Percentiles rank a stretch among this genome's conserved stretches.
These are phyloP conservation scores for Russula brevipes DNA, from an alignment of 768 basidiomycete genomes.

Conservation along the genomic window DNA sequence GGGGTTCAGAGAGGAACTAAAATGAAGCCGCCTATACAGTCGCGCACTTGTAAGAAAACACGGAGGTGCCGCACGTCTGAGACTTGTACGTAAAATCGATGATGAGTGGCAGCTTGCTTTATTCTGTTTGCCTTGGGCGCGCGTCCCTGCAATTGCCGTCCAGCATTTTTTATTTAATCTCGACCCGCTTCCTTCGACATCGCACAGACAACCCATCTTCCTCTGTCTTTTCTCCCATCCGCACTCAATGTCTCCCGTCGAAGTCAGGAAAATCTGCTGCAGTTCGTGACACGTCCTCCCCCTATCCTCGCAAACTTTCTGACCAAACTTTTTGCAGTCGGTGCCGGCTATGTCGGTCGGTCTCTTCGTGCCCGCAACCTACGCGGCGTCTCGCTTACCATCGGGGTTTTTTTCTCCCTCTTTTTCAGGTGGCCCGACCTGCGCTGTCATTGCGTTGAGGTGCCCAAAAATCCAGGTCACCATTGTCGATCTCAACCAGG, in stretches of 20 bases:
- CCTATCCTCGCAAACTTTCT: constrained; percentile 15
- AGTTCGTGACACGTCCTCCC: constrained; percentile 48
- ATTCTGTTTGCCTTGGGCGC: too few relatives aligned
- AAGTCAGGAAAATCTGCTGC: constrained; percentile 81
- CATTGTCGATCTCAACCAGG: constrained; percentile 95
- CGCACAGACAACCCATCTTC: constrained; percentile 14
- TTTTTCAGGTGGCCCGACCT: constrained; percentile 80
- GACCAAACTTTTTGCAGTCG: constrained; percentile 44
- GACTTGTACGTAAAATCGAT: too few relatives aligned
- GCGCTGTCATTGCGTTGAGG: constrained; percentile 89
- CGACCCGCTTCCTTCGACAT: neutral
- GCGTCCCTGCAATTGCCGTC: constrained; percentile 22
- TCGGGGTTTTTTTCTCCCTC: neutral
- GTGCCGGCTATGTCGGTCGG: constrained; percentile 91
- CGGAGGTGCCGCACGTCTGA: too few relatives aligned
- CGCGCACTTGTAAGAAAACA: too few relatives aligned
- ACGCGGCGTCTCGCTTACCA: neutral
- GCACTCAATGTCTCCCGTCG: constrained; percentile 46
- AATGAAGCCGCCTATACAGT: too few relatives aligned
- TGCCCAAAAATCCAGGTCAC: constrained; percentile 92
- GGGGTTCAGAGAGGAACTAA: too few relatives aligned
- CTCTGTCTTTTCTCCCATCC: constrained; percentile 1
- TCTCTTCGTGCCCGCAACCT: neutral
- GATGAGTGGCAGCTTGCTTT: too few relatives aligned
- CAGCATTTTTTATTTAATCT: too few relatives aligned